A percentile compares a stretch with the other conserved stretches of the same genome.
Conservation (phyloP, 2,329 filamentous ascomycete species). For the Botrytis fragariae region DNA sequence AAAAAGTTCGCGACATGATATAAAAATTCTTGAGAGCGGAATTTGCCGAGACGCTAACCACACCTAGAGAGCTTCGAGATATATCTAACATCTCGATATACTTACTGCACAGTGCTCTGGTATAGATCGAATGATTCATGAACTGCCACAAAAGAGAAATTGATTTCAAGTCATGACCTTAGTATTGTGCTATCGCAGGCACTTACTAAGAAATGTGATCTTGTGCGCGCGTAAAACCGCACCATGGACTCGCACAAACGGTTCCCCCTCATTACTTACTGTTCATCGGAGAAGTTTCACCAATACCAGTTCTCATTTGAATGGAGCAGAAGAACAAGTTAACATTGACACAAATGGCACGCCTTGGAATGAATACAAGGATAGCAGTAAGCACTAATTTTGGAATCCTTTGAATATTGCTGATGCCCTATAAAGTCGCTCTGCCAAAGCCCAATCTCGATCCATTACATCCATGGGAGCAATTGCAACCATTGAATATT, state of each 20-base stretch:
- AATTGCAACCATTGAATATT: constrained; percentile 21
- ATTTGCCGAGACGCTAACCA: constrained; percentile 28
- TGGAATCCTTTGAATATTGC: background rate
- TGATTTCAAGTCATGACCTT: constrained; percentile 29
- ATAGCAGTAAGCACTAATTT: constrained; percentile 27
- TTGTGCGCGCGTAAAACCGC: background rate
- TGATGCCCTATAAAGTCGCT: constrained; percentile 22
- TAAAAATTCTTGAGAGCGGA: constrained; percentile 27
- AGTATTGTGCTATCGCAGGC: constrained; percentile 22
- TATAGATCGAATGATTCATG: background rate
- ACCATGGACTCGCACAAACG: constrained; percentile 13
- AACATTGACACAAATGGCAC: constrained; percentile 12
- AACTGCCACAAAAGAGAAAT: background rate
- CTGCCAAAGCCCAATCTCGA: constrained; percentile 22
- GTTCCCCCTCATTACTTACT: background rate
- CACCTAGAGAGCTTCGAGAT: constrained; percentile 30
- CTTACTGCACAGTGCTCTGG: background rate
- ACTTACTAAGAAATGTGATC: constrained; percentile 1
- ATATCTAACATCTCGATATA: background rate
- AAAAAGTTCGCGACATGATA: constrained; percentile 40
- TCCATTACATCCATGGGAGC: constrained; percentile 20
- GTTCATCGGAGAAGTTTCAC: constrained; percentile 24
- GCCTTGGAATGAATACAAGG: constrained; percentile 34
- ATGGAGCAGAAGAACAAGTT: constrained; percentile 3
- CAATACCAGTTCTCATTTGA: constrained; percentile 1